A percentile compares a stretch with the other conserved stretches of the same genome.
These are phyloP conservation scores for Rhizopogon vesiculosus DNA, from an alignment of 768 basidiomycete species.

Conservation along the genomic window DNA sequence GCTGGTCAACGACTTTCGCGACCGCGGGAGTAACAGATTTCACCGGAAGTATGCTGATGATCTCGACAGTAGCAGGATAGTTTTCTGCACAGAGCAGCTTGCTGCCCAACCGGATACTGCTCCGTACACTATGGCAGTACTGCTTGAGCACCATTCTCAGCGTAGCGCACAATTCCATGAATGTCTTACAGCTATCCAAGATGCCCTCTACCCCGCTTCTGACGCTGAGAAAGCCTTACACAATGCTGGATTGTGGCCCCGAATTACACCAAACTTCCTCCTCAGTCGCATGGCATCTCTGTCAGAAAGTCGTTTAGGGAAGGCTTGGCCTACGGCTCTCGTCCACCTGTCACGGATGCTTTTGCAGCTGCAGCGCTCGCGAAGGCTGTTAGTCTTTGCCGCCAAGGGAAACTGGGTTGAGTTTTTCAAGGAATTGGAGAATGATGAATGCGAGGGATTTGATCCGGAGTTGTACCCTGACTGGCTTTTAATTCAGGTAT, in stretches of 20 bases:
- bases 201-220: conserved; percentile 10
- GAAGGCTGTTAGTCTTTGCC: conserved; percentile 27
- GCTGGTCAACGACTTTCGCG: conserved; percentile 3
- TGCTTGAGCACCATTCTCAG: conserved; percentile 7
- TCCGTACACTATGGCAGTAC: neutral
- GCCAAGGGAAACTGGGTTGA: conserved; percentile 23
- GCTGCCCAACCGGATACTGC: neutral
- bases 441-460: conserved; percentile 18
- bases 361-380: conserved; percentile 32
- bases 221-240: conserved; percentile 13
- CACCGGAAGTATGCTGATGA: conserved; percentile 8
- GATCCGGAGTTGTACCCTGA: conserved; percentile 23
- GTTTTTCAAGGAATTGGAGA: conserved; percentile 22
- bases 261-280: conserved; percentile 25
- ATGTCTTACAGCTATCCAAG: neutral
- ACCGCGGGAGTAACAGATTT: conserved; percentile 4
- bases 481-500: conserved; percentile 43
- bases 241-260: conserved; percentile 33
- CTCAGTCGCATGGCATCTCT: conserved; percentile 26
- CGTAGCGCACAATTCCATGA: conserved; percentile 5
- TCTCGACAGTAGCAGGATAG: conserved; percentile 8
- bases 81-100: conserved; percentile 1
- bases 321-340: conserved; percentile 28
- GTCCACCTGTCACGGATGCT: conserved; percentile 22
- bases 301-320: conserved; percentile 9